Conservation (phyloP, 768 basidiomycete species). For the Leucogyrophana mollusca region DNA sequence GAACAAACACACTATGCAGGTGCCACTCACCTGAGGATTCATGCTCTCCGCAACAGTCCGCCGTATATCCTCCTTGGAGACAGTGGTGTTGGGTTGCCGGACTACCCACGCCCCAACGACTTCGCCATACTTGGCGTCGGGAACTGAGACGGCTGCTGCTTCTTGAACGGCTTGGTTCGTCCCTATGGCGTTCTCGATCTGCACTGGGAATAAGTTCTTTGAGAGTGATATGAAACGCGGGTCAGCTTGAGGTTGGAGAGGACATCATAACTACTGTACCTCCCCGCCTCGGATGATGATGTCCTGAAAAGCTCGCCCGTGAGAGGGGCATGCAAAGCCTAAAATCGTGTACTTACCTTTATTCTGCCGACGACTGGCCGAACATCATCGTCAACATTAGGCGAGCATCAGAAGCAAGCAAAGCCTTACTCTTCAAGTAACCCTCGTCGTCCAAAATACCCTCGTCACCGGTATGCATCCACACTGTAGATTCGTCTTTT, state of each 20-base stretch:
- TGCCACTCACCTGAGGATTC: slow-evolving; percentile 71
- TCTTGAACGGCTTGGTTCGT: slow-evolving; percentile 58
- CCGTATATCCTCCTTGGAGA: slow-evolving; percentile 54
- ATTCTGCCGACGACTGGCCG: slow-evolving; percentile 72
- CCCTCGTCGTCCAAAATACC: slow-evolving; percentile 81
- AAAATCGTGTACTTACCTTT: slow-evolving; percentile 46
- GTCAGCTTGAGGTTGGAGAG: not conserved
- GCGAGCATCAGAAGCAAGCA: not conserved
- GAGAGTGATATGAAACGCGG: not conserved
- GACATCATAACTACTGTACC: slow-evolving; percentile 40
- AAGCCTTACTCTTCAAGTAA: slow-evolving; percentile 62
- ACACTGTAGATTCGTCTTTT: slow-evolving; percentile 54
- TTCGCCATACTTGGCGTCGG: slow-evolving; percentile 68
- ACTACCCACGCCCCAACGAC: slow-evolving; percentile 81
- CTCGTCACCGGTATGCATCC: slow-evolving; percentile 87
- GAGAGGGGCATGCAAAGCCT: not conserved
- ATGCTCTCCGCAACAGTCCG: slow-evolving; percentile 53
- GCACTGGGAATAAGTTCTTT: slow-evolving; percentile 82
- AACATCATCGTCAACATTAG: not conserved
- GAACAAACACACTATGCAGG: no score
- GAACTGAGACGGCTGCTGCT: slow-evolving; percentile 73
- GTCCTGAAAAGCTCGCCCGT: slow-evolving; percentile 45
- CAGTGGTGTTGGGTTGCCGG: slow-evolving; percentile 34
- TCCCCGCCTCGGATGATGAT: slow-evolving; percentile 87
- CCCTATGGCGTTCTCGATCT: slow-evolving; percentile 77